Evolutionary conservation across 225 moss, liverwort and hornwort genomes (phyloP), one percentile per base, ranked within the genome.

Genomic region (Polytrichum formosum): DNA sequence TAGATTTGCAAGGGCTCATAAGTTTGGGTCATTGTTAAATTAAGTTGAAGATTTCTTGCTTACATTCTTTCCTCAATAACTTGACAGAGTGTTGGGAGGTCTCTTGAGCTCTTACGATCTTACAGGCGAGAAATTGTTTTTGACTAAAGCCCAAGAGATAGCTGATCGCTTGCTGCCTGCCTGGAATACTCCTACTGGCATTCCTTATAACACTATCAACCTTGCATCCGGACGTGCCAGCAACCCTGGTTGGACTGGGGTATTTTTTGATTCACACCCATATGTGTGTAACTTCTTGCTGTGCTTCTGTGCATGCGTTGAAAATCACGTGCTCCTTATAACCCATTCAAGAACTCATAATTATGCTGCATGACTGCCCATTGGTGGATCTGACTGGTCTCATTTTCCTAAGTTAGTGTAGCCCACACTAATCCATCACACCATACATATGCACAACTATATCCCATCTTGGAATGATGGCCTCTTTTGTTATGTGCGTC

Each of bases 81-180:
- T 8, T 67, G 61, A 27, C 66, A 86, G 89, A 68, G 81, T 86
- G 22, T 72, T 90, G 29, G 89, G 89, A 70, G 89, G 89, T 64
- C 75, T 90, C 31, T 71, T 90, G 26, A 90, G 89, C 68, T 53
- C 89, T 18, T 90, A 75, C 56, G 89, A 90, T 73, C 75, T 90
- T 30, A 86, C 89, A 20, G 76, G 72, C 55, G 77, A 90, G 66
- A 60, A 63, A 10, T 63, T 90, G 68, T 90, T 90, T 64, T 61
- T 90, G 37, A 67, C 20, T 4, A 90, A 90, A 72, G 89, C 86
- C 22, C 83, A 81, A 68, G 81, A 90, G 31, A 53, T 90, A 37
- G 89, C 81, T 18, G 89, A 90, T 64, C 81, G 67, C 69, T 75
- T 90, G 30, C 68, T 86, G 60, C 89, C 89, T 65, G 89, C 89